Conservation (phyloP, 306 rosid genomes). For the Begonia peltatifolia region DNA sequence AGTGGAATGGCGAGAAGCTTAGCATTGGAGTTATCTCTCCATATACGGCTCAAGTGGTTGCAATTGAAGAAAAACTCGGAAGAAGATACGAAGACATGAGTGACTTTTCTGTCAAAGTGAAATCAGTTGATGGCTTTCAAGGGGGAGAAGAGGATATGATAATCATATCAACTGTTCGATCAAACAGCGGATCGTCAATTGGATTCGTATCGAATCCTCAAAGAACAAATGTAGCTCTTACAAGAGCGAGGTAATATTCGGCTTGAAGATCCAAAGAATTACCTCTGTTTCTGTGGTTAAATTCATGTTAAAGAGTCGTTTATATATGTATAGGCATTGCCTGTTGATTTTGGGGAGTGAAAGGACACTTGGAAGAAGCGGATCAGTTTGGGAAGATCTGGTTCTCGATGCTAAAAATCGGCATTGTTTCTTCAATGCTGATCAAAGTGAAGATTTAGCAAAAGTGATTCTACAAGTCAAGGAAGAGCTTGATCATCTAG, state of each 20-base stretch:
- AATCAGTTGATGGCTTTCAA: slow-evolving; percentile 64
- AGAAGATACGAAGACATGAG: slow-evolving; percentile 16
- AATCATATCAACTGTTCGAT: slow-evolving; percentile 65
- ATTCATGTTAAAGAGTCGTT: no score
- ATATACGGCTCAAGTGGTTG: slow-evolving; percentile 69
- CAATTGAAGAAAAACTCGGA: slow-evolving; percentile 37
- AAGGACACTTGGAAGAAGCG: slow-evolving; percentile 23
- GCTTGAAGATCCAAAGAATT: neutral
- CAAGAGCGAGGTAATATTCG: slow-evolving; percentile 58
- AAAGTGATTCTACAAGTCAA: slow-evolving; percentile 39
- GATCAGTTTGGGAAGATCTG: slow-evolving; percentile 43
- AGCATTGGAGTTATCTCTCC: slow-evolving; percentile 66
- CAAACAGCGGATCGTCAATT: slow-evolving; percentile 22
- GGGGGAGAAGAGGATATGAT: slow-evolving; percentile 73
- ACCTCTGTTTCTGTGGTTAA: no score
- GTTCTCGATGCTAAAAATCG: slow-evolving; percentile 46
- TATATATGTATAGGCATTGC: slow-evolving; percentile 33
- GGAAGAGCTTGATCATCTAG: slow-evolving; percentile 45
- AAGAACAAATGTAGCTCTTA: slow-evolving; percentile 71
- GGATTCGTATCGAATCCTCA: slow-evolving; percentile 35
- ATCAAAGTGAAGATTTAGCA: slow-evolving; percentile 42
- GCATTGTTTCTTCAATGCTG: slow-evolving; percentile 48
- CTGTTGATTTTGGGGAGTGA: slow-evolving; percentile 72
- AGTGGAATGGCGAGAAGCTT: slow-evolving; percentile 26
- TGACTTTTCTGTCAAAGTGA: slow-evolving; percentile 56